Evolutionary conservation across 2,329 filamentous ascomycete species (phyloP).

Genomic region (Colletotrichum brevisporum): DNA sequence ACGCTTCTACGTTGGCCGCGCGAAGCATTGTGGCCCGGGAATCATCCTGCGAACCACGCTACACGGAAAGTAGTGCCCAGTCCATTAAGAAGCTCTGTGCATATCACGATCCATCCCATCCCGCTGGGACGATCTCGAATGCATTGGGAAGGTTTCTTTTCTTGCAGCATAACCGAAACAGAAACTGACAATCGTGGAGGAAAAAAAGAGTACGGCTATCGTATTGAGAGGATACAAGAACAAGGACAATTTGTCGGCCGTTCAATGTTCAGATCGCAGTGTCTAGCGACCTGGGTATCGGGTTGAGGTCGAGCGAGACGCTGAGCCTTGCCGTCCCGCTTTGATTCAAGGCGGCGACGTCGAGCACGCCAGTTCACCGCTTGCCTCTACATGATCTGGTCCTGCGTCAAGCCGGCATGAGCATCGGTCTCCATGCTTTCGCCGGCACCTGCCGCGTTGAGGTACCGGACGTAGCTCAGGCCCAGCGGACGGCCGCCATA

Average conservation of each 20-base stretch:
- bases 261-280: neutral
- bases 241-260: conserved; percentile 13
- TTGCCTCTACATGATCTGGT: conserved; percentile 88
- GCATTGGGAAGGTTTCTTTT: conserved; percentile 15
- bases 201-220: conserved; percentile 1
- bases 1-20: conserved; percentile 6
- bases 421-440: conserved; percentile 89
- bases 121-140: conserved; percentile 2
- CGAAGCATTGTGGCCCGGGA: neutral
- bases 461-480: conserved; percentile 93
- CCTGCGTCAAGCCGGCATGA: conserved; percentile 85
- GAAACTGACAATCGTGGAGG: conserved; percentile 5
- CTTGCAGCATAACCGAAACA: neutral
- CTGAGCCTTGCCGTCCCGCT: neutral
- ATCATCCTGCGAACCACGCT: neutral
- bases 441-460: conserved; percentile 73
- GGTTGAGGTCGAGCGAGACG: neutral
- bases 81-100: neutral
- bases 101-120: neutral
- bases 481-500: conserved; percentile 96
- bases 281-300: neutral
- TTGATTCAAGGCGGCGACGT: neutral
- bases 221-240: conserved; percentile 13
- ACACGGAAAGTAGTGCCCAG: neutral
- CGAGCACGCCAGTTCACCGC: neutral